These are phyloP conservation scores for Mucuna pruriens DNA, from an alignment of 306 rosid species.

Conservation along the genomic window DNA sequence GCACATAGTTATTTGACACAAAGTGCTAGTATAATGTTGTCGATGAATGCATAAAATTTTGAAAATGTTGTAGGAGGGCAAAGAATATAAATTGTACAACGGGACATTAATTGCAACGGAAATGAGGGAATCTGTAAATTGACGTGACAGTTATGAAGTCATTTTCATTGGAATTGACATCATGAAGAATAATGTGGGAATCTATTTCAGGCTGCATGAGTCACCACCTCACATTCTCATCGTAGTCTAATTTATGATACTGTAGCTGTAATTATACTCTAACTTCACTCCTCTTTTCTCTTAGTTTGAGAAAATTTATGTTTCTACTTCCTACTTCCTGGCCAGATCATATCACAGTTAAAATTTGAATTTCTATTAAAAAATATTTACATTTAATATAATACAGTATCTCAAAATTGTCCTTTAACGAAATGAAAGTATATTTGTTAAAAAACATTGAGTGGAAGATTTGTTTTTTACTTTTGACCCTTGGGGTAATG, in stretches of 20 bases:
- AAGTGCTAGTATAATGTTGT: neutral
- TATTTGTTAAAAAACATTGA: too few relatives aligned
- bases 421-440: too few relatives aligned
- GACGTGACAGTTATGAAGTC: constrained; percentile 16
- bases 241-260: neutral
- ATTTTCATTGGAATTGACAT: neutral
- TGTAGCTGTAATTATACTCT: neutral
- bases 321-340: too few relatives aligned
- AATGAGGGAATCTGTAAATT: constrained; percentile 10
- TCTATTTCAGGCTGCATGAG: neutral
- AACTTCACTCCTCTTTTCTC: neutral
- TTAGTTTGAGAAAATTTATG: neutral
- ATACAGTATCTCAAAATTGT: too few relatives aligned
- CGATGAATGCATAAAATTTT: neutral
- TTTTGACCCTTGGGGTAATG: too few relatives aligned
- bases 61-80: neutral
- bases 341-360: too few relatives aligned
- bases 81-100: neutral
- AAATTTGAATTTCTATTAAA: too few relatives aligned
- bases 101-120: neutral
- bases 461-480: too few relatives aligned
- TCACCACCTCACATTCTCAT: neutral
- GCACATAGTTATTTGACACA: neutral
- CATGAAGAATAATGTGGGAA: neutral
- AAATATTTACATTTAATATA: too few relatives aligned